Conservation (phyloP, 768 basidiomycete genomes). For the Myochromella boudieri region DNA sequence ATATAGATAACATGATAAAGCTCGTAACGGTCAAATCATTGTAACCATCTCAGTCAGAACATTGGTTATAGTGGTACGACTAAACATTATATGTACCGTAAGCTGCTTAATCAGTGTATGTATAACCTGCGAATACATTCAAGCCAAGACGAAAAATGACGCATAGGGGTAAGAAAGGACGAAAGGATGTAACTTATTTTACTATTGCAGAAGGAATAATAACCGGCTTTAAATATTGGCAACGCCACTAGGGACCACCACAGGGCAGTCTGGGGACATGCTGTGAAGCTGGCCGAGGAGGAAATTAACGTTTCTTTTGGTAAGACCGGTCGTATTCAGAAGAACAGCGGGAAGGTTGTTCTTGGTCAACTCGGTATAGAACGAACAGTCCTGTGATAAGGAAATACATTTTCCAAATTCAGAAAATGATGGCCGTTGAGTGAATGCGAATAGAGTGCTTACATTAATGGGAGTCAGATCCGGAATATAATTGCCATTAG, state of each 20-base stretch:
- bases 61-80: no score
- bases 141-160: no score
- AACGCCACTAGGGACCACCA: not conserved
- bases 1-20: no score
- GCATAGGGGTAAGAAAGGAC: no score
- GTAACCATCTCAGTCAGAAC: no score
- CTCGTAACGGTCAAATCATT: no score
- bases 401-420: not conserved
- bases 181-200: no score
- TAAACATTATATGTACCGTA: no score
- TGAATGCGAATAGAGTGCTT: not conserved
- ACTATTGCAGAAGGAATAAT: no score
- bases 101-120: no score
- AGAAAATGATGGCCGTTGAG: not conserved
- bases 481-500: not conserved
- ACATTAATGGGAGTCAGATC: not conserved
- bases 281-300: not conserved
- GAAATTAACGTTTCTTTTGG: not conserved
- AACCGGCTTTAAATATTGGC: constrained; percentile 28
- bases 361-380: not conserved
- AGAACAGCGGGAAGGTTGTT: not conserved
- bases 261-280: not conserved
- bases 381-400: not conserved
- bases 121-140: no score
- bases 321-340: not conserved